Evolutionary conservation across 331 rosid genomes (phyloP), one percentile per base, ranked within the genome.

Genomic region (Dryas integrifolia): DNA sequence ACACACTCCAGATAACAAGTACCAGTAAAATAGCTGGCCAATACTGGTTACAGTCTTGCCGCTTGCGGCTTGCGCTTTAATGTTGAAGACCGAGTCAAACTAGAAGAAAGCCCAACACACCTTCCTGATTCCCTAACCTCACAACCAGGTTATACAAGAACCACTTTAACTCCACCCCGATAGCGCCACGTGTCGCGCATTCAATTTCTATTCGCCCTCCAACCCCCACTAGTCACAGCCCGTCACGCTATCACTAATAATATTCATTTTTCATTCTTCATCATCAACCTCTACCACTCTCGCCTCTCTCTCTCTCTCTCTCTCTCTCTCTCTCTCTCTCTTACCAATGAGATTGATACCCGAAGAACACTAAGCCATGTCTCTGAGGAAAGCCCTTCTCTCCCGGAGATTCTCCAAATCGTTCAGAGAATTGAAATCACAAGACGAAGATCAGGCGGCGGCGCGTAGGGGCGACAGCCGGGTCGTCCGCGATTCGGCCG

Each of bases 391-490:
- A 63, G 86, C 85, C 6, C 84, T 91, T 9, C 88, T 86, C 52
- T 89, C 98, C 9, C 87, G 97, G 61, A 89, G 72, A 65, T 88
- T 84, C 75, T 89, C 98, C 62, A 91, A 63, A 79, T 94, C 96
- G 24, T 88, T 82, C 67, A 44, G 77, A 75, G 98, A 85, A 24
- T 58, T 48, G 24, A 72, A 16, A 59, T 16, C 47, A 9, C 46
- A 44, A 52, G 70, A 65, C 44, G 81, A 75, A 12, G 74, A 81
- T 67, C 72, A 70, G 72, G 50, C 64, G 5, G 24, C 64, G 75
- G 50, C 69, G 5, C n/a, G 65, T 13, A 16, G 68, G 0, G 38
- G 72, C 2, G 45, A 39, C 73, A 47, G 49, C 47, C 72, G 67
- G 18, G 24, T 51, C 63, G 66, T 6, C 38, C 61, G 40, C 45